A percentile compares a stretch with the other conserved stretches of the same genome.
phyloP scores from a whole-genome alignment of 768 basidiomycete genomes.

The Mycena capillaripes region DNA sequence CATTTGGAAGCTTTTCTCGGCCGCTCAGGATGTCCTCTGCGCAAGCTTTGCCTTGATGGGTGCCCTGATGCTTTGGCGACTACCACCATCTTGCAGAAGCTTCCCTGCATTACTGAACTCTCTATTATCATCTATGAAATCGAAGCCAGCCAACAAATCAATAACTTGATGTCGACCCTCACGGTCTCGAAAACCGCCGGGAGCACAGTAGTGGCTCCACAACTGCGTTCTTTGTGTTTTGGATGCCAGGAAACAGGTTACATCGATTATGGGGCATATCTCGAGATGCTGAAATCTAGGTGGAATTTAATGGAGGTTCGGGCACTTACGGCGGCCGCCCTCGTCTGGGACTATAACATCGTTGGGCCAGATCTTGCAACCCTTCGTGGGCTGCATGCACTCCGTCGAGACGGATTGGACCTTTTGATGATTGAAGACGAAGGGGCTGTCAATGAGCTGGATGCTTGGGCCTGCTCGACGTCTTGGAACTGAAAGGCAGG shows the following conservation, averaged over 20 bases:
- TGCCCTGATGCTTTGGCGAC: neutral
- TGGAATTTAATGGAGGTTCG: neutral
- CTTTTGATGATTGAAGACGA: neutral
- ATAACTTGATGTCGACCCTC: neutral
- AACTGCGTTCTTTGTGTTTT: neutral
- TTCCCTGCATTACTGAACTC: neutral
- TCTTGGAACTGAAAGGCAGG: neutral
- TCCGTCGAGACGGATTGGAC: slow-evolving; percentile 17
- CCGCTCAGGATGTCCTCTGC: neutral
- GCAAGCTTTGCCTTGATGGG: neutral
- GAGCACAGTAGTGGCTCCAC: neutral
- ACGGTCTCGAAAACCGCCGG: neutral
- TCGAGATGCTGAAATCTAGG: neutral
- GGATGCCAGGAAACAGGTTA: neutral
- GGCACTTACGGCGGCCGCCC: neutral
- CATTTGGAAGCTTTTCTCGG: neutral
- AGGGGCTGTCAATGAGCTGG: neutral
- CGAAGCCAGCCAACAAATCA: neutral
- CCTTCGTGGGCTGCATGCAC: neutral
- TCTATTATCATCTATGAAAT: neutral
- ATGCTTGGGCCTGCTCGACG: neutral
- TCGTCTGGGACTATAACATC: neutral
- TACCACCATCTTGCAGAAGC: neutral
- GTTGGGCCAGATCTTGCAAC: neutral
- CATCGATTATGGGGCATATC: neutral